Base-by-base conservation (phyloP, 805 yeast genomes). In the Saturnispora besseyi region DNA sequence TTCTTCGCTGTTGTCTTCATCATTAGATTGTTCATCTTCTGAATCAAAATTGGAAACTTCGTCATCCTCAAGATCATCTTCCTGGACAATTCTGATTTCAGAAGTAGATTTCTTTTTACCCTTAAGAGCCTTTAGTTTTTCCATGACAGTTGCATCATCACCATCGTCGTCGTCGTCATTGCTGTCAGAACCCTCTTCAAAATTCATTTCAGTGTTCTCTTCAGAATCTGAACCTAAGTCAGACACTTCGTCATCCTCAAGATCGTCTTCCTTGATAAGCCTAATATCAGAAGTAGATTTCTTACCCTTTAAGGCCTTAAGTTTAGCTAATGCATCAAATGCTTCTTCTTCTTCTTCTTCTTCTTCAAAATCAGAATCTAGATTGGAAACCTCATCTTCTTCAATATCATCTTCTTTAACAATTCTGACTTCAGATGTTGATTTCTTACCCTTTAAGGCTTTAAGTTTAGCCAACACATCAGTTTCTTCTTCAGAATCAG, bases 271-370 rank as follows among this genome's bases (percentile, higher is more conserved):
- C 46, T 47, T 55, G 9, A 53, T 44, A 15, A 53, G 53, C 37
- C 53, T 51, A 1, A 52, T 18, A 9, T 48, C 41, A 3, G 57
- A 50, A 2, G 74, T 51, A 26, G 32, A n/a, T 7, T 37, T 36
- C 22, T 54, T 65, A 30, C 62, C 69, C 55, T 71, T 76, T 48
- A 68, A 53, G 32, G 70, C 70, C 60, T 64, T 72, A 48, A 75
- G 58, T 3, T 73, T 75, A 1, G 31, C 45, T 44, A 55, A 11
- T 30, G 51, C 43, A 18, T 44, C 51, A n/a, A n/a, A n/a, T 24
- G 8, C 56, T 67, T 75, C 54, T 63, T 53, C 45, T 6, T 45
- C 41, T 26, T 33, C 44, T n/a, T 22, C 48, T 3, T 34, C 36
- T 5, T 38, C 52, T 3, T 46, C 54, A 7, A 41, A 50, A 9